Percentiles rank a stretch among this genome's conserved stretches.
These are phyloP conservation scores for Asclepias syriaca DNA, from an alignment of 257 asterid genomes.

Conservation along the genomic window DNA sequence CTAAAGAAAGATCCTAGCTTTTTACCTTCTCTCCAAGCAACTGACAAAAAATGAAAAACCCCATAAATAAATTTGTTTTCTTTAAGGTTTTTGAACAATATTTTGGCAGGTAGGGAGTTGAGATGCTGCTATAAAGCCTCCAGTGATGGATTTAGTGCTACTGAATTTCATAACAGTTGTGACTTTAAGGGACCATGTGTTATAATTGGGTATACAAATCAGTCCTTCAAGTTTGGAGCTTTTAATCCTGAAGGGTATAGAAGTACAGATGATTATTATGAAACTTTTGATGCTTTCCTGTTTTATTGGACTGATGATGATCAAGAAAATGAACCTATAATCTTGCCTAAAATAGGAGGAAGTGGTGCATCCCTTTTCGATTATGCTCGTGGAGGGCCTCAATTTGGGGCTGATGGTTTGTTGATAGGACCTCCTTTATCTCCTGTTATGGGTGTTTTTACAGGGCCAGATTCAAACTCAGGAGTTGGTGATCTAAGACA, in stretches of 20 bases:
- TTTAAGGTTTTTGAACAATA: neutral
- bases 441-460: slow-evolving; percentile 91
- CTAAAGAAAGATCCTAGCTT: slow-evolving; percentile 7
- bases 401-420: slow-evolving; percentile 87
- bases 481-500: slow-evolving; percentile 79
- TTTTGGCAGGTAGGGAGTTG: slow-evolving; percentile 56
- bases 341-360: slow-evolving; percentile 80
- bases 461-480: slow-evolving; percentile 85
- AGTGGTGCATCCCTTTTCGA: slow-evolving; percentile 94
- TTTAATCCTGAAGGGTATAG: slow-evolving; percentile 88
- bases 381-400: slow-evolving; percentile 92
- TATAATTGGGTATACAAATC: slow-evolving; percentile 61
- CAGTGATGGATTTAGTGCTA: slow-evolving; percentile 77
- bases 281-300: slow-evolving; percentile 75
- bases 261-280: slow-evolving; percentile 87
- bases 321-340: slow-evolving; percentile 24
- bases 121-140: slow-evolving; percentile 86
- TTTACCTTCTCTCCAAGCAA: neutral
- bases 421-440: slow-evolving; percentile 87
- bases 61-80: neutral
- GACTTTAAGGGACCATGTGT: slow-evolving; percentile 96
- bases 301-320: slow-evolving; percentile 52
- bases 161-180: slow-evolving; percentile 61
- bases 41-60: neutral
- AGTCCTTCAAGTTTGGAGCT: slow-evolving; percentile 70